Evolutionary conservation across 2,329 filamentous ascomycete species (phyloP).

Genomic region (Diaporthe longicolla): DNA sequence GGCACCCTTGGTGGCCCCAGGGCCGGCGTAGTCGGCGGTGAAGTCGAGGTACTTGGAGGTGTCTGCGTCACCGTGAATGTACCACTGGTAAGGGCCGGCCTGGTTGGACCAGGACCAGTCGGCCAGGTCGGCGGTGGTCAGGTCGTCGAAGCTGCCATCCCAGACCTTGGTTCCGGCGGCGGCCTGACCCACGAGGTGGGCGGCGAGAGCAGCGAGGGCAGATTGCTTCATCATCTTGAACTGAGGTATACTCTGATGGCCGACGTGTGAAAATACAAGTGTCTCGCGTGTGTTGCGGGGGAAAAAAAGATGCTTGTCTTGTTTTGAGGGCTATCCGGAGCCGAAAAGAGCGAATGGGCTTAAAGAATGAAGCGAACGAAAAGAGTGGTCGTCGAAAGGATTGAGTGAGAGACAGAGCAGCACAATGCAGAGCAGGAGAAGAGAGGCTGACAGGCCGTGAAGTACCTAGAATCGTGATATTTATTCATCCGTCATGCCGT

Average conservation of each 20-base stretch:
- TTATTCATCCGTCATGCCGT: constrained; percentile 33
- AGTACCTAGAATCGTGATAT: constrained; percentile 26
- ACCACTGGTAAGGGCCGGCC: constrained; percentile 77
- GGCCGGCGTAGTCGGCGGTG: constrained; percentile 70
- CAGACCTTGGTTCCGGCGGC: constrained; percentile 65
- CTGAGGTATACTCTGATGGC: constrained; percentile 14
- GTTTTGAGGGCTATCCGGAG: constrained; percentile 41
- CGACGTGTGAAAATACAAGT: background rate
- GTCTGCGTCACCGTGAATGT: constrained; percentile 73
- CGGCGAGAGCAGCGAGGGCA: constrained; percentile 42
- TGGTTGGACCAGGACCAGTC: constrained; percentile 75
- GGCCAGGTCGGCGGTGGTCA: constrained; percentile 64
- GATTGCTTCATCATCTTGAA: constrained; percentile 41
- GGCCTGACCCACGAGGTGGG: constrained; percentile 46
- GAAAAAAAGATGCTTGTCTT: constrained; percentile 38
- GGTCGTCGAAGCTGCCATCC: constrained; percentile 73
- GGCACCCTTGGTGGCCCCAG: constrained; percentile 71
- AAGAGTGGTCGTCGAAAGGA: constrained; percentile 37
- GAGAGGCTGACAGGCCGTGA: background rate
- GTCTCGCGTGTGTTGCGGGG: constrained; percentile 11
- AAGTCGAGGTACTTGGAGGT: constrained; percentile 72
- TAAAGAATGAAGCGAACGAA: constrained; percentile 41
- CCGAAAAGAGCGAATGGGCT: constrained; percentile 42
- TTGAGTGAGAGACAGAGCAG: constrained; percentile 33
- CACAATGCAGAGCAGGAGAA: constrained; percentile 1